A percentile compares a stretch with the other conserved stretches of the same genome.
Evolutionary conservation across 176 grass and related monocot species (phyloP).

Genomic region (Thinopyrum elongatum): DNA sequence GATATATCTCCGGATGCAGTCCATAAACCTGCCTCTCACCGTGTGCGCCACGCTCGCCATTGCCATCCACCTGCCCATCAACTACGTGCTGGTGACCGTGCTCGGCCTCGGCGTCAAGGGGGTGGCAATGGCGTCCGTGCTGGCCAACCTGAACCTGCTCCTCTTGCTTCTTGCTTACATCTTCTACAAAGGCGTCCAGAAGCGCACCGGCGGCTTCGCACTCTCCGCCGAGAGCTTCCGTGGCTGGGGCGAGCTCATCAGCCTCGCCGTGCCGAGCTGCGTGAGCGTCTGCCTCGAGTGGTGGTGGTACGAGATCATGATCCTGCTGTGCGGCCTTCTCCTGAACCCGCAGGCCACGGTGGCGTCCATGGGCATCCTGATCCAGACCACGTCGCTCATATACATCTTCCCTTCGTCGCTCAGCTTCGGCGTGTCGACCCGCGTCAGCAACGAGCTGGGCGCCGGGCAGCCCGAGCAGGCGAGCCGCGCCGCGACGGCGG

Average conservation of each 20-base stretch:
- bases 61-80: slow-evolving; percentile 73
- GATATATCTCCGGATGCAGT: slow-evolving; percentile 76
- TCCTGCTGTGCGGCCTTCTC: slow-evolving; percentile 85
- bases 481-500: slow-evolving; percentile 56
- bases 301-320: slow-evolving; percentile 99
- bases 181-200: slow-evolving; percentile 45
- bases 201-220: slow-evolving; percentile 56
- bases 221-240: slow-evolving; percentile 59
- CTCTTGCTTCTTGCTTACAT: slow-evolving; percentile 71
- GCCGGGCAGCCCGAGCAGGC: slow-evolving; percentile 59
- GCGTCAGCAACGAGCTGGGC: slow-evolving; percentile 90
- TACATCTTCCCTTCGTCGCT: slow-evolving; percentile 97
- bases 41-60: slow-evolving; percentile 70
- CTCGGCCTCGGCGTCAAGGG: slow-evolving; percentile 65
- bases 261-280: slow-evolving; percentile 68
- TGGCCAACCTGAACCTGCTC: slow-evolving; percentile 70
- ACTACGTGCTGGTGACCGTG: slow-evolving; percentile 59
- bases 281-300: slow-evolving; percentile 90
- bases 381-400: slow-evolving; percentile 94
- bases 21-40: slow-evolving; percentile 79
- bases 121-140: slow-evolving; percentile 71
- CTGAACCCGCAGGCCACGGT: slow-evolving; percentile 83
- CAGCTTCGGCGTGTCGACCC: slow-evolving; percentile 87
- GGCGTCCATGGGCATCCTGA: slow-evolving; percentile 92
- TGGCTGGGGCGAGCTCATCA: slow-evolving; percentile 59